These are phyloP conservation scores for Perkinsus chesapeaki DNA, from an alignment of 169 alveolate genomes.

Conservation along the genomic window DNA sequence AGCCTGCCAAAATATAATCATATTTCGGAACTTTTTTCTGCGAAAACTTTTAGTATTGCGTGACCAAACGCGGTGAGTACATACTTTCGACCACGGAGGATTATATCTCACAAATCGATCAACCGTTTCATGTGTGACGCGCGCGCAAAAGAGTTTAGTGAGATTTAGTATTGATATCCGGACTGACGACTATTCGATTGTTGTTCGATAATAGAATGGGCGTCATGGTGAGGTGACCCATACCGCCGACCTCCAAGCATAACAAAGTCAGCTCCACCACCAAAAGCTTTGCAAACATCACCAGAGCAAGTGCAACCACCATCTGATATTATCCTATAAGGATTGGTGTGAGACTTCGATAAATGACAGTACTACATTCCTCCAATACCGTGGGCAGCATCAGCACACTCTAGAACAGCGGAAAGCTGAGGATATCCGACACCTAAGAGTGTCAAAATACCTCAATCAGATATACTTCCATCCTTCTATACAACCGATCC, in stretches of 20 bases:
- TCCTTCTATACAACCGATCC: not conserved
- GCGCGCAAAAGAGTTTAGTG: no score
- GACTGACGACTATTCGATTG: no score
- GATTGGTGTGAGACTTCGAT: not conserved
- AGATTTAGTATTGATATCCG: no score
- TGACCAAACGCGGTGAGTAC: no score
- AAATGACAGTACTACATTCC: not conserved
- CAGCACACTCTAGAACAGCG: constrained; percentile 39
- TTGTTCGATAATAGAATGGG: no score
- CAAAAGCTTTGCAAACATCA: constrained; percentile 19
- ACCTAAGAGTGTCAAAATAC: not conserved
- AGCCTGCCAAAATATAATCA: no score
- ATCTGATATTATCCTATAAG: not conserved
- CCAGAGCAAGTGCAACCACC: constrained; percentile 24
- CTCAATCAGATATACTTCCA: not conserved
- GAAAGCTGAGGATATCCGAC: constrained; percentile 41
- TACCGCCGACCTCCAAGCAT: constrained; percentile 30
- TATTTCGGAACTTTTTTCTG: no score
- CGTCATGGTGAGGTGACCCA: no score
- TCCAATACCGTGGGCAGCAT: constrained; percentile 33
- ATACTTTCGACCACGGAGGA: not conserved
- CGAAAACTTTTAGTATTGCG: no score
- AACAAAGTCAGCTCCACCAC: constrained; percentile 40
- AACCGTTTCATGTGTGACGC: no score
- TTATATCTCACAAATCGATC: no score